Percentiles rank a stretch among this genome's conserved stretches.
phyloP scores from a whole-genome alignment of 306 rosid species.

The Vigna nakashimae region DNA sequence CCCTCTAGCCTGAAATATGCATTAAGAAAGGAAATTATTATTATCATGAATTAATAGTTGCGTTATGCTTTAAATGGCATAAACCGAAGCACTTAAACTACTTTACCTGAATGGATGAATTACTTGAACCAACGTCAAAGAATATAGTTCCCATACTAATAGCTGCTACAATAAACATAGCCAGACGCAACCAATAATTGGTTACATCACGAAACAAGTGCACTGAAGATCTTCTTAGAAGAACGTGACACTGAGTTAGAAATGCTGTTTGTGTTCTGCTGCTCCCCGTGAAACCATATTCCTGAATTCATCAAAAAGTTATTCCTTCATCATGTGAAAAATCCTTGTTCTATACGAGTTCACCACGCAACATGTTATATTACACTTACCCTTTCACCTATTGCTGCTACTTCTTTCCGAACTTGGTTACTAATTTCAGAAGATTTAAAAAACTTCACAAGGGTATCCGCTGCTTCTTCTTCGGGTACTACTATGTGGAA shows the following conservation, averaged over 20 bases:
- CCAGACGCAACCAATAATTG: conserved; percentile 67
- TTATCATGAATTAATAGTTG: not conserved
- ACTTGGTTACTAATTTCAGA: conserved; percentile 44
- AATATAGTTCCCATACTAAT: conserved; percentile 54
- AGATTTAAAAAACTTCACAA: conserved; percentile 39
- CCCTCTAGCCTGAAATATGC: conserved; percentile 60
- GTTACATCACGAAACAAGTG: conserved; percentile 62
- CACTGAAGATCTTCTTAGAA: conserved; percentile 55
- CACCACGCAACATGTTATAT: not conserved
- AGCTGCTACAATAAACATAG: conserved; percentile 42
- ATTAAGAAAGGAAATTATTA: not conserved
- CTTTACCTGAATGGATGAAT: conserved; percentile 47
- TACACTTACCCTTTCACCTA: conserved; percentile 44
- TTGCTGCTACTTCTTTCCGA: conserved; percentile 41
- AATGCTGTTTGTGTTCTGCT: conserved; percentile 55
- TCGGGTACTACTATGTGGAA: conserved; percentile 1
- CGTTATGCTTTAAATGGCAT: conserved; percentile 1
- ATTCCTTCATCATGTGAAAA: conserved; percentile 12
- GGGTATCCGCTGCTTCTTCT: conserved; percentile 49
- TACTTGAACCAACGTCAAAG: conserved; percentile 44
- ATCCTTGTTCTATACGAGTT: not conserved
- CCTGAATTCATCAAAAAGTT: conserved; percentile 23
- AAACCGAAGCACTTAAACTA: not conserved
- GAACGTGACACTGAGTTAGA: conserved; percentile 51
- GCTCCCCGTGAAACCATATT: conserved; percentile 35